Base-by-base conservation (phyloP, 768 basidiomycete genomes). In the Ramaria rubella region DNA sequence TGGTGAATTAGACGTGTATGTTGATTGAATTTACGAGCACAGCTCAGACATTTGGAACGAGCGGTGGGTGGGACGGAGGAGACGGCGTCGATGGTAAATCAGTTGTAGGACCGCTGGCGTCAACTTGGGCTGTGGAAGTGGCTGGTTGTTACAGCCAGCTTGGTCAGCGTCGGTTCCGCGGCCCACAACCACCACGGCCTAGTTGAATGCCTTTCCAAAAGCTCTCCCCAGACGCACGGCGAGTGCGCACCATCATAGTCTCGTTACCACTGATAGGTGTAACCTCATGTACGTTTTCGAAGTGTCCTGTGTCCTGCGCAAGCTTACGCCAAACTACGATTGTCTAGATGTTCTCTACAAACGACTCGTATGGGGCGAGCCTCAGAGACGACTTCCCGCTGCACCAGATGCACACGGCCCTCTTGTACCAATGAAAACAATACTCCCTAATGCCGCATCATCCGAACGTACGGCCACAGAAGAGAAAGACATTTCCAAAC, bases 221-320 rank as follows among this genome's bases (percentile, higher is more conserved):
- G 58, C 64, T 79, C 12, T 72, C 77, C 23, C 74, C 74, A 7
- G 73, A 80, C 62, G 76, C 75, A 40, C 73, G 69, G 43, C 69
- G 72, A 58, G 66, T 77, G 51, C 75, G 75, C 21, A 79, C 75
- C 26, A 78, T 88, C 58, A 82, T 88, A 42, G 72, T 85, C 38
- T 75, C 84, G 0, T 60, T 82, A 12, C 86, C 86, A 3, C 76
- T 88, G 43, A 81, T 87, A 49, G 81, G 76, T 26, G 84, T 78
- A 5, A 81, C 80, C 12, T 79, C 82, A 49, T 77, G 86, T 88
- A 55, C 58, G 81, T 74, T 11, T 6, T 40, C 14, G 23, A 43
- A n/a, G n/a, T 48, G 36, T 63, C 48, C 27, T 34, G 26, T 29
- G 29, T 14, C 53, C 42, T 36, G 30, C 12, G 44, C 24, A 17